These are phyloP conservation scores for Apiospora malaysiana DNA, from an alignment of 2,329 filamentous ascomycete genomes.

Conservation along the genomic window DNA sequence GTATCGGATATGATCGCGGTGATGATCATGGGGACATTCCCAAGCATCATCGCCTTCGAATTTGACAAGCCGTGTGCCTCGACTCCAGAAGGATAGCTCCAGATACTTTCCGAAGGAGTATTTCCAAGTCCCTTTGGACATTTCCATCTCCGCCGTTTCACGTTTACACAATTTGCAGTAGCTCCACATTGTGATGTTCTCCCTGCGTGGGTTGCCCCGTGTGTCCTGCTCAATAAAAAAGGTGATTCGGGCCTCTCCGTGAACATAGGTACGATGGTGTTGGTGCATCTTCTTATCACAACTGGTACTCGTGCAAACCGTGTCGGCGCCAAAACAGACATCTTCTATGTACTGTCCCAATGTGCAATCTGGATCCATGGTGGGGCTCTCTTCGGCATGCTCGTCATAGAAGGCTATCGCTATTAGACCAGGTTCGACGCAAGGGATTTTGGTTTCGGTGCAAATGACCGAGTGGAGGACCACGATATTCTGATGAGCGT, in stretches of 20 bases:
- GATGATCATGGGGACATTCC: constrained; percentile 85
- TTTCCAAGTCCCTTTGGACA: constrained; percentile 95
- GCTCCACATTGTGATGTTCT: constrained; percentile 96
- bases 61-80: constrained; percentile 75
- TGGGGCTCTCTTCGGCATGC: constrained; percentile 67
- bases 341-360: constrained; percentile 96
- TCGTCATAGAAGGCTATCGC: constrained; percentile 94
- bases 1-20: constrained; percentile 89
- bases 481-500: constrained; percentile 94
- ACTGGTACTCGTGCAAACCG: constrained; percentile 80
- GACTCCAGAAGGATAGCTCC: constrained; percentile 97
- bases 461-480: constrained; percentile 94
- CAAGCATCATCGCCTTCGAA: constrained; percentile 53
- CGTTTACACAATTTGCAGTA: constrained; percentile 91
- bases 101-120: constrained; percentile 99
- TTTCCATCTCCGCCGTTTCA: constrained; percentile 85
- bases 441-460: constrained; percentile 91
- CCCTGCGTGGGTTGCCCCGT: constrained; percentile 49
- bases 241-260: constrained; percentile 92
- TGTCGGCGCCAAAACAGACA: constrained; percentile 76
- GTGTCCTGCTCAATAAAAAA: constrained; percentile 80
- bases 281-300: constrained; percentile 90
- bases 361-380: constrained; percentile 85
- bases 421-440: constrained; percentile 87
- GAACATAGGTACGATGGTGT: constrained; percentile 95